phyloP scores from a whole-genome alignment of 345 rosid species.

The Psidium guajava region DNA sequence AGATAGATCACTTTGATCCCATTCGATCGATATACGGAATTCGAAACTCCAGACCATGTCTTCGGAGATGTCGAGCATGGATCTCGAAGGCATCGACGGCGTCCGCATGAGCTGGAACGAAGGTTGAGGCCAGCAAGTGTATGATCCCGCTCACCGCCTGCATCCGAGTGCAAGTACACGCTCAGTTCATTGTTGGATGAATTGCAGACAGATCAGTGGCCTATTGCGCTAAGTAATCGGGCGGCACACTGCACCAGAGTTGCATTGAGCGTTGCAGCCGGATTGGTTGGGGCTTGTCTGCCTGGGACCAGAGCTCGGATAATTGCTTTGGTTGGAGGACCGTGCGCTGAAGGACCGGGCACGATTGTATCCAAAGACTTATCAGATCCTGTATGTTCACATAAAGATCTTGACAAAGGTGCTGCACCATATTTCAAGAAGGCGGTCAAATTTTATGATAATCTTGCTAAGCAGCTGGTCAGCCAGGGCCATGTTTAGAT shows the following conservation, averaged over 20 bases:
- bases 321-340: slow-evolving; percentile 94
- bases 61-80: slow-evolving; percentile 75
- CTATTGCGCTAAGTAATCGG: slow-evolving; percentile 59
- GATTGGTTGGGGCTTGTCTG: slow-evolving; percentile 91
- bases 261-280: slow-evolving; percentile 84
- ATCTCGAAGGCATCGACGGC: slow-evolving; percentile 90
- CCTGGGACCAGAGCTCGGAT: slow-evolving; percentile 97
- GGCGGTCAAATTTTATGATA: slow-evolving; percentile 88
- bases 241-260: slow-evolving; percentile 86
- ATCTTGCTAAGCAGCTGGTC: slow-evolving; percentile 89
- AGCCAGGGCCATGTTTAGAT: slow-evolving; percentile 92
- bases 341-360: slow-evolving; percentile 98
- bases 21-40: background rate
- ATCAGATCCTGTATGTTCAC: slow-evolving; percentile 97
- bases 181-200: slow-evolving; percentile 91
- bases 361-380: slow-evolving; percentile 96
- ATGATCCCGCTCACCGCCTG: slow-evolving; percentile 93
- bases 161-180: slow-evolving; percentile 84
- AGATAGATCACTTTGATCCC: background rate
- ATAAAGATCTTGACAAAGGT: slow-evolving; percentile 99
- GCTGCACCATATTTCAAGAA: slow-evolving; percentile 95
- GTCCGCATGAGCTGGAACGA: slow-evolving; percentile 97
- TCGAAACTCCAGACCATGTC: background rate
- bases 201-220: slow-evolving; percentile 97
- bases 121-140: slow-evolving; percentile 98